Evolutionary conservation across 805 yeast species (phyloP).

Genomic region (Groenewaldozyma salmanticensis): DNA sequence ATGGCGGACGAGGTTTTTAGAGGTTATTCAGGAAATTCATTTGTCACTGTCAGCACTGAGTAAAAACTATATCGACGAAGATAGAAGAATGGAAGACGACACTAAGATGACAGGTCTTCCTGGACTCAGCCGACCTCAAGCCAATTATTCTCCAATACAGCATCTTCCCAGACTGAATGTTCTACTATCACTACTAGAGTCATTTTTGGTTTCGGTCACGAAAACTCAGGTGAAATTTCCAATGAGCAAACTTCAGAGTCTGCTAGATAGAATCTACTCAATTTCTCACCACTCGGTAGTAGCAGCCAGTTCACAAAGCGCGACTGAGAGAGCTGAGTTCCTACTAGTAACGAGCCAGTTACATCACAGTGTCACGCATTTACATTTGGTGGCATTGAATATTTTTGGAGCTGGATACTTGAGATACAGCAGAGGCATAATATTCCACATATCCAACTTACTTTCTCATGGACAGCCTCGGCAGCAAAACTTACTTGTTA

Average conservation of each 20-base stretch:
- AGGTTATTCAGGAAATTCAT: slow-evolving; percentile 23
- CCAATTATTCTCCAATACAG: slow-evolving; percentile 2
- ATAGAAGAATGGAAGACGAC: too few relatives aligned
- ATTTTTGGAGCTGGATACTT: not conserved
- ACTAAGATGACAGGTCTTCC: too few relatives aligned
- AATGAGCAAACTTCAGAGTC: slow-evolving; percentile 34
- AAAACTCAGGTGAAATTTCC: slow-evolving; percentile 52
- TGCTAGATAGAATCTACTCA: slow-evolving; percentile 10
- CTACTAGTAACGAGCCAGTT: not conserved
- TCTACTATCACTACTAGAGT: slow-evolving; percentile 28
- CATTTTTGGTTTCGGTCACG: slow-evolving; percentile 43
- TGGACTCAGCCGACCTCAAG: too few relatives aligned
- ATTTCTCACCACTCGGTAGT: slow-evolving; percentile 15
- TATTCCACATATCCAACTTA: not conserved
- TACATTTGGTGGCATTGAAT: not conserved
- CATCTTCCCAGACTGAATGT: slow-evolving; percentile 4
- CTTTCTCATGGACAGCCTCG: not conserved
- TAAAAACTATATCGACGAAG: too few relatives aligned
- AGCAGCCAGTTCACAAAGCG: too few relatives aligned
- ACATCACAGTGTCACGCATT: not conserved
- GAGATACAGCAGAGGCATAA: not conserved
- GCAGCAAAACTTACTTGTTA: slow-evolving; percentile 6
- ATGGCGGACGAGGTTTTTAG: slow-evolving; percentile 40
- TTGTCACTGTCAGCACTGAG: too few relatives aligned
- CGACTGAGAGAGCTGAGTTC: not conserved